Evolutionary conservation across 2,329 filamentous ascomycete genomes (phyloP).

Genomic region (Xylaria sp.): DNA sequence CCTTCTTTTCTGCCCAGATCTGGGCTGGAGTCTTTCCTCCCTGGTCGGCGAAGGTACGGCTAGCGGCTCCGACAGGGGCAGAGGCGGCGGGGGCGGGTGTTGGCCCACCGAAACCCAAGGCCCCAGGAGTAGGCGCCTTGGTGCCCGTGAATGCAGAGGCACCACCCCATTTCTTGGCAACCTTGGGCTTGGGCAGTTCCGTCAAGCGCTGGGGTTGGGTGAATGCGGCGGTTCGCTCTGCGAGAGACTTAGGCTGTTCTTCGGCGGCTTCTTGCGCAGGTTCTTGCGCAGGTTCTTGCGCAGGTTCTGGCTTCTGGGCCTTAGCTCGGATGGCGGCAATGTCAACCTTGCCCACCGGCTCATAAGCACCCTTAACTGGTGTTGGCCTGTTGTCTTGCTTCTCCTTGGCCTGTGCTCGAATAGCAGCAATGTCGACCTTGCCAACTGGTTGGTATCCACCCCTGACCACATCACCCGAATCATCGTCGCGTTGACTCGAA

Average conservation of each 20-base stretch:
- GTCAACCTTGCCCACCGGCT: conserved; percentile 94
- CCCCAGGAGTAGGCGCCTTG: conserved; percentile 80
- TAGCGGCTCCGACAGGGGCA: conserved; percentile 74
- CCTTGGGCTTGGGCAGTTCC: conserved; percentile 89
- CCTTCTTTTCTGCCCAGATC: conserved; percentile 97
- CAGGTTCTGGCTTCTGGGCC: conserved; percentile 65
- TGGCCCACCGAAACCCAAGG: conserved; percentile 65
- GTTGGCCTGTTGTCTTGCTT: conserved; percentile 78
- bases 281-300: no score
- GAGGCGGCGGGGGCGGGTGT: conserved; percentile 58
- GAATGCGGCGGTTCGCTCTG: conserved; percentile 79
- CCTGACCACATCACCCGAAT: conserved; percentile 67
- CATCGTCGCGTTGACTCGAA: conserved; percentile 48
- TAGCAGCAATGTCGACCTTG: conserved; percentile 95
- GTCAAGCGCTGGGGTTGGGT: conserved; percentile 78
- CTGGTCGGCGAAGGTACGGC: conserved; percentile 90
- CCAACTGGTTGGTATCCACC: conserved; percentile 92
- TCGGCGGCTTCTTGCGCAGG: conserved; percentile 47
- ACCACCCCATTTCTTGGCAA: conserved; percentile 83
- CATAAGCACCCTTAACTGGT: conserved; percentile 88
- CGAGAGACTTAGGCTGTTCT: conserved; percentile 60
- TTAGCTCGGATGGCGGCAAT: conserved; percentile 90
- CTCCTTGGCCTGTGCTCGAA: conserved; percentile 76
- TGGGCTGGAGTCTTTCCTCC: conserved; percentile 97
- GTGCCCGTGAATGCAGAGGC: conserved; percentile 79